Percentiles rank a stretch among this genome's conserved stretches.
phyloP scores from a whole-genome alignment of 306 rosid species.

The Sesbania bispinosa region DNA sequence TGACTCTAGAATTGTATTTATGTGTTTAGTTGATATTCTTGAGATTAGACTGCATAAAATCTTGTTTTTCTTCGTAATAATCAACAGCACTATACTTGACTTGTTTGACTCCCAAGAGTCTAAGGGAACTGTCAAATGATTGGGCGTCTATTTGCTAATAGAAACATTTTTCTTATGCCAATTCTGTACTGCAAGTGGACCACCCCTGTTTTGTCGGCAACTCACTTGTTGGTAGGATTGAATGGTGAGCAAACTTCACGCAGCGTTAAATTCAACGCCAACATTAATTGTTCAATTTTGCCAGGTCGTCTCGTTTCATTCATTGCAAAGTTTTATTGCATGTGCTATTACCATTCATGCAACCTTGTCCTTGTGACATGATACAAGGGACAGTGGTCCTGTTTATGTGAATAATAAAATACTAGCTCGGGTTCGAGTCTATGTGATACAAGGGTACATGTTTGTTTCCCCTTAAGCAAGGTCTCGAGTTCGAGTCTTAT shows the following conservation, averaged over 20 bases:
- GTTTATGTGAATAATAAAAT: too few relatives aligned
- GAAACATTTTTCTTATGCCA: not conserved
- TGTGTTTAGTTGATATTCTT: not conserved
- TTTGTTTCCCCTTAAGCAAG: too few relatives aligned
- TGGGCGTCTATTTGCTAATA: not conserved
- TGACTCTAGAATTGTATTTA: constrained; percentile 2
- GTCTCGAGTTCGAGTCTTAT: too few relatives aligned
- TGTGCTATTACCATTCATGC: too few relatives aligned
- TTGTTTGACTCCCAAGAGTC: not conserved
- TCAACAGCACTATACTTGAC: not conserved
- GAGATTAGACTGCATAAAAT: not conserved
- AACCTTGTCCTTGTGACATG: too few relatives aligned
- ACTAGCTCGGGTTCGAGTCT: too few relatives aligned
- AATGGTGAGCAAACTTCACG: not conserved
- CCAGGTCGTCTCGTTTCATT: too few relatives aligned
- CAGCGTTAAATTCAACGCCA: too few relatives aligned
- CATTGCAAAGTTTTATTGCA: too few relatives aligned
- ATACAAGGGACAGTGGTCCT: too few relatives aligned
- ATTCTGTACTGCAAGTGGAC: not conserved
- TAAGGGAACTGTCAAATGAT: not conserved
- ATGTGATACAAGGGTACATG: too few relatives aligned
- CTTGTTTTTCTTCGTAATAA: not conserved
- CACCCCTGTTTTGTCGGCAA: not conserved
- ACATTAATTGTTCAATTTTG: too few relatives aligned
- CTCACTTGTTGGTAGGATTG: not conserved